Base-by-base conservation (phyloP, 805 yeast species). In the Isabelozyma gotoi region DNA sequence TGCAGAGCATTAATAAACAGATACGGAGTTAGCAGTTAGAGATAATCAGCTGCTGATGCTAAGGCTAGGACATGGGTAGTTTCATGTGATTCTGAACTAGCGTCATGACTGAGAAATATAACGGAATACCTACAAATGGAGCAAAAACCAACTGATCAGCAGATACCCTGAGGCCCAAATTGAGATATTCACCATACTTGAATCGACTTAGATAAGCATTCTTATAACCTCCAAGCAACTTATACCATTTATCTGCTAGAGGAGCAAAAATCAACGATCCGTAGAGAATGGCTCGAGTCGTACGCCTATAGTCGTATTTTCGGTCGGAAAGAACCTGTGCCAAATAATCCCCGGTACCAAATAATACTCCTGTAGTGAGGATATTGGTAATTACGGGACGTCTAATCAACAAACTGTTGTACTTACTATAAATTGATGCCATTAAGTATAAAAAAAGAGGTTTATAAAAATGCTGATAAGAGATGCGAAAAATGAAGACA, bases 221-320 rank as follows among this genome's bases (percentile, higher is more conserved):
- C 24, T 63, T 58, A 2, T 82, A 59, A 17, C 56, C 62, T 27
- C 71, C 62, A 14, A 89, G 57, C 7, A 78, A 51, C 42, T 72
- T 74, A 62, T 84, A 88, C 88, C 96, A 87, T 44, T 67, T 77
- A 42, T 77, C 80, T 8, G 85, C 95, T 36, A 89, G 68, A 21
- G 92, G 89, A 0, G 92, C 83, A 59, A 88, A 89, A 7, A 89
- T 65, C 2, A 81, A 43, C 0, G 88, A 80, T 0, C 96, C 97
- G 56, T 86, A 90, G 2, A 76, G 42, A 5, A 77, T 71, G 2
- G 92, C 86, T 44, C 96, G 68, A 1, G 71, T 45, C 0, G 91
- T 83, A 45, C 96, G 65, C 2, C 51, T 47, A 36, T 52, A 65
- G 52, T 88, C 89, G 57, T 69, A 84, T 16, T 36, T 41, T 10